Conservation (phyloP, 2,329 filamentous ascomycete species). For the Fusarium nygamai region DNA sequence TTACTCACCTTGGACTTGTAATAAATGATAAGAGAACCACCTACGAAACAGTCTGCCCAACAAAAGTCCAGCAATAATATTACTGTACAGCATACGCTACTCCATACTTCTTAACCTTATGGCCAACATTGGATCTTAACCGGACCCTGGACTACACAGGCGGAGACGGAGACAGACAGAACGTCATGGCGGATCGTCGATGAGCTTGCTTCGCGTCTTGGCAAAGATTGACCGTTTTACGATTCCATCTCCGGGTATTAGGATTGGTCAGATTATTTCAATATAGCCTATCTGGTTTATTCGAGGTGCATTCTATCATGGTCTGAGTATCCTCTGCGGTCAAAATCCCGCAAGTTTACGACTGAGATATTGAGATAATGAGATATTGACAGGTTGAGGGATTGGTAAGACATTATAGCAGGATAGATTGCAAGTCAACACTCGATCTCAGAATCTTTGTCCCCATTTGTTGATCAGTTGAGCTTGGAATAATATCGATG, state of each 20-base stretch:
- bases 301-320: constrained; percentile 1
- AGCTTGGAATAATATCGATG: not conserved
- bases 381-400: not conserved
- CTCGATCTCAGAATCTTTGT: not conserved
- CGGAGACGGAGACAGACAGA: constrained; percentile 13
- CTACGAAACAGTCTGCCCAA: constrained; percentile 22
- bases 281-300: not conserved
- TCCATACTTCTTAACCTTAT: constrained; percentile 28
- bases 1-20: constrained; percentile 15
- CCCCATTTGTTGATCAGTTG: not conserved
- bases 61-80: constrained; percentile 22
- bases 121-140: constrained; percentile 25
- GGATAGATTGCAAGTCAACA: constrained; percentile 7
- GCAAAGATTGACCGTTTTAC: constrained; percentile 15
- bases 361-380: not conserved
- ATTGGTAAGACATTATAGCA: not conserved
- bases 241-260: not conserved
- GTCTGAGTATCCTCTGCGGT: not conserved
- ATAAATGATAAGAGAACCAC: constrained; percentile 35
- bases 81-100: constrained; percentile 20
- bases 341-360: constrained; percentile 32
- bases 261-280: constrained; percentile 20
- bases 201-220: constrained; percentile 33
- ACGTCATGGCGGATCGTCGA: constrained; percentile 38
- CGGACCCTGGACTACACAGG: constrained; percentile 27